These are phyloP conservation scores for Colletotrichum chrysophilum DNA, from an alignment of 2,329 filamentous ascomycete genomes.

Conservation along the genomic window DNA sequence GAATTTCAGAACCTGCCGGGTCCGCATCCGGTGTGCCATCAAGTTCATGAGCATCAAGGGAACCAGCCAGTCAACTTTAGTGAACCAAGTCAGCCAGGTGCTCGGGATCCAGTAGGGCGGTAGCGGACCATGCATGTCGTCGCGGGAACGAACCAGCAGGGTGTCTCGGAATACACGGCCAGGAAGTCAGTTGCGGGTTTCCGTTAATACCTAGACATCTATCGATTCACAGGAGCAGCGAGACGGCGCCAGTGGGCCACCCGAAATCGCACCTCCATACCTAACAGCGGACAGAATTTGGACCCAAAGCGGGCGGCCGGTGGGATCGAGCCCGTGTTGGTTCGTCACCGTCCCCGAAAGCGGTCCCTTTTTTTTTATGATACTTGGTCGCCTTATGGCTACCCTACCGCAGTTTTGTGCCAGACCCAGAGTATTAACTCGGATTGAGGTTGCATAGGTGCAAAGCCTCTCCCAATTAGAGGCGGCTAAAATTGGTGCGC, in stretches of 20 bases:
- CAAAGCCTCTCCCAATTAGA: neutral
- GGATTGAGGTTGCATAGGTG: neutral
- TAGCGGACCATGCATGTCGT: neutral
- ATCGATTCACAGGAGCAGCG: too few species aligned
- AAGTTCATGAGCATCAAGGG: neutral
- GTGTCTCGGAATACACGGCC: neutral
- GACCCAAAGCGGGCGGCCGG: neutral
- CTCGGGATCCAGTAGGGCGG: neutral
- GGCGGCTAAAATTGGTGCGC: slow-evolving; percentile 2
- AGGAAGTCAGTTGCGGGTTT: neutral
- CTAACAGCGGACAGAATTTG: neutral
- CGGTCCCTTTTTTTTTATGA: neutral
- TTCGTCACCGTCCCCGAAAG: neutral
- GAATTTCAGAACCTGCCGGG: too few species aligned
- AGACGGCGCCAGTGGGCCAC: neutral
- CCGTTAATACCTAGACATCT: too few species aligned
- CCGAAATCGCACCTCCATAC: neutral
- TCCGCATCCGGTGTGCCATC: too few species aligned
- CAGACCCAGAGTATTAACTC: neutral
- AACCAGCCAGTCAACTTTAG: neutral
- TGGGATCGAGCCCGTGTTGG: neutral
- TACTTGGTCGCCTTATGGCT: neutral
- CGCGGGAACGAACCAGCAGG: neutral
- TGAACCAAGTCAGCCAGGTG: neutral
- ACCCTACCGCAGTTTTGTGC: neutral